Conservation (phyloP, 2,329 filamentous ascomycete species). For the Colletotrichum viniferum region DNA sequence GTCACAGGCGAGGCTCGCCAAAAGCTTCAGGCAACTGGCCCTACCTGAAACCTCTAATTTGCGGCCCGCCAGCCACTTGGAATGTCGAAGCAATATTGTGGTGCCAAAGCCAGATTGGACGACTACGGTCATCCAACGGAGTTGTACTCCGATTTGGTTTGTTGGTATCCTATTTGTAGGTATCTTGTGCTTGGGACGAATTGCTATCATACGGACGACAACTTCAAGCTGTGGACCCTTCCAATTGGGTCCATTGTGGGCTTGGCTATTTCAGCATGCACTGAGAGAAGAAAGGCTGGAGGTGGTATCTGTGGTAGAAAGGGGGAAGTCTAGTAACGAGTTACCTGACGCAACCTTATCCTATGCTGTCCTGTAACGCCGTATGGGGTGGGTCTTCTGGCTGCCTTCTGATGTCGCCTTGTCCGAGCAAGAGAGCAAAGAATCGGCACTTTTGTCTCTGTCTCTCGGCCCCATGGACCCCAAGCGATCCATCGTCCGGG, state of each 20-base stretch:
- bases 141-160: background rate
- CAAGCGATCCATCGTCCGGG: background rate
- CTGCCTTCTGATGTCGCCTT: background rate
- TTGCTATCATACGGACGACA: background rate
- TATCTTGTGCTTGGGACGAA: background rate
- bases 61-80: background rate
- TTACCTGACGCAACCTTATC: background rate
- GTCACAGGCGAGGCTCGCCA: background rate
- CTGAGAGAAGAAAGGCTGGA: background rate
- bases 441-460: background rate
- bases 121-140: background rate
- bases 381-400: background rate
- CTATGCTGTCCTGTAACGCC: background rate
- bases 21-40: background rate
- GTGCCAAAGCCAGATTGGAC: background rate
- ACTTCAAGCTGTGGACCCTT: background rate
- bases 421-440: background rate
- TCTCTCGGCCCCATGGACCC: background rate
- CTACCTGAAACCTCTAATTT: conserved; percentile 1
- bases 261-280: background rate
- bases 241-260: background rate
- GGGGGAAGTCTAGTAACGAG: background rate
- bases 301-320: background rate
- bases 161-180: background rate
- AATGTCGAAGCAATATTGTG: background rate